Base-by-base conservation (phyloP, 345 rosid genomes). In the Bruguiera sexangula region DNA sequence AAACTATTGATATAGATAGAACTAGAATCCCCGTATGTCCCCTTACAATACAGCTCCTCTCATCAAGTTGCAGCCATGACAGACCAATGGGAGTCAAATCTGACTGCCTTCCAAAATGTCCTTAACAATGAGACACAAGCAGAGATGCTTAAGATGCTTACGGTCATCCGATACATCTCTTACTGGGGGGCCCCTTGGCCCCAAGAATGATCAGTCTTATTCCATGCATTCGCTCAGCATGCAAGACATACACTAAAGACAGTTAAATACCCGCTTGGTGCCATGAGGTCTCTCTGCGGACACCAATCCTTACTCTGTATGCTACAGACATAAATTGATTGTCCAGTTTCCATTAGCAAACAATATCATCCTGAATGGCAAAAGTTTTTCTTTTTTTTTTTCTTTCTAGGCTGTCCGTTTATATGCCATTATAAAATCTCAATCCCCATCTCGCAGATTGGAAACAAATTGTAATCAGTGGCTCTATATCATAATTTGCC, bases 271-370 rank as follows among this genome's bases (percentile, higher is more conserved):
- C 79, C 81, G 78, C 86, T 82, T 66, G 85, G 68, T 82, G 73
- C 78, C 76, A 20, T 68, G 20, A 77, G 83, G 82, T 82, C 76
- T 72, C 68, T 78, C 72, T 71, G 32, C 70, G 59, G 72, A 66
- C 70, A 79, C 61, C 83, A 75, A 71, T 82, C 85, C 60, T 62
- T 20, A 27, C 63, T 61, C 75, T 74, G 73, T 27, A 46, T 52
- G 63, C 68, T 39, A 69, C 62, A 62, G 75, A 79, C 75, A 71
- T 66, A 72, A 71, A 79, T 27, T 56, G 53, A 74, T 75, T 78
- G 75, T 79, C 63, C 70, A 43, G 58, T 78, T 74, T 80, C 67
- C 72, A 43, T 61, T 19, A 55, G 54, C 69, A 70, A 66, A 79
- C 68, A 71, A 69, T 46, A 57, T 72, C 76, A 48, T 18, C 54